Percentiles rank a stretch among this genome's conserved stretches.
Evolutionary conservation across 192 early-diverging fungal genomes (phyloP).

Genomic region (Haplosporangium gracile): DNA sequence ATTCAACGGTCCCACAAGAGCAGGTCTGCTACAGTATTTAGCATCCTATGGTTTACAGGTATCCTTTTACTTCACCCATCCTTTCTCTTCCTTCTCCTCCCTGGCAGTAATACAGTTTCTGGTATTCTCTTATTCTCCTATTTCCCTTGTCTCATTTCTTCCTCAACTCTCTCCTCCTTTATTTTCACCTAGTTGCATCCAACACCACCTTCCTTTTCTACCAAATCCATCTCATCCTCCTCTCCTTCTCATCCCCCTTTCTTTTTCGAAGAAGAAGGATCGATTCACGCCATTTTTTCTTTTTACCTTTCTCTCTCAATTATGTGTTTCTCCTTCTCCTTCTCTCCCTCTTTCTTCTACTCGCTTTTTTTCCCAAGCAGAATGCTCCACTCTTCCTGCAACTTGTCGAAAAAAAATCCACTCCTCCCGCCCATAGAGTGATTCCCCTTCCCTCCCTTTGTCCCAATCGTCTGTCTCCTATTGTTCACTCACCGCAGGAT

Average conservation of each 20-base stretch:
- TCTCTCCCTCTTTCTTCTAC: background rate
- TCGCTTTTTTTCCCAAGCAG: background rate
- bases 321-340: too few relatives aligned
- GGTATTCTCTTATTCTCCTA: background rate
- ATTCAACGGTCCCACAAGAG: too few relatives aligned
- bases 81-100: background rate
- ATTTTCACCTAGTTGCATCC: background rate
- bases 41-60: too few relatives aligned
- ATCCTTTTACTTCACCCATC: too few relatives aligned
- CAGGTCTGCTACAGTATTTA: too few relatives aligned
- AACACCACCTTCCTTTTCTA: background rate
- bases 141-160: background rate
- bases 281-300: background rate
- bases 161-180: background rate
- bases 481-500: background rate
- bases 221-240: background rate
- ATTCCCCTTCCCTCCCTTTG: background rate
- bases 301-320: too few relatives aligned
- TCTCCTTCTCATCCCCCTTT: background rate
- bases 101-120: background rate
- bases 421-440: background rate
- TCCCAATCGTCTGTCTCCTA: too few relatives aligned
- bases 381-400: background rate
- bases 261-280: background rate
- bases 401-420: background rate